Percentiles rank a stretch among this genome's conserved stretches.
phyloP scores from a whole-genome alignment of 257 asterid species.

The Plantago major region DNA sequence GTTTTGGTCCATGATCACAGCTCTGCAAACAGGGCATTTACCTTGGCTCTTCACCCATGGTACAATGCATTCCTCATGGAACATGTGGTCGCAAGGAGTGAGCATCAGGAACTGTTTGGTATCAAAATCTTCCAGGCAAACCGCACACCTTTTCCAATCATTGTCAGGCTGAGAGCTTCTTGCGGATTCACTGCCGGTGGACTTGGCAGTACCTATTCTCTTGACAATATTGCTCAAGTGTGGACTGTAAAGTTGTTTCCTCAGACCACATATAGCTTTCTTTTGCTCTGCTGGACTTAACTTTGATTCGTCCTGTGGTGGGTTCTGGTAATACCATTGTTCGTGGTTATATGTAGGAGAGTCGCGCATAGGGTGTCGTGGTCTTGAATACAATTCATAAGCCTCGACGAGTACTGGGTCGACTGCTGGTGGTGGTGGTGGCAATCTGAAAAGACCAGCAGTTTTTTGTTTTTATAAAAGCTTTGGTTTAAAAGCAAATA shows the following conservation, averaged over 20 bases:
- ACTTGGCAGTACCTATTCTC: slow-evolving; percentile 34
- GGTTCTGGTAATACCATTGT: slow-evolving; percentile 16
- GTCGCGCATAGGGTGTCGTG: not conserved
- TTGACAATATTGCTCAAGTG: slow-evolving; percentile 38
- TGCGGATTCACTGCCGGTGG: not conserved
- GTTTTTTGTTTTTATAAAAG: not conserved
- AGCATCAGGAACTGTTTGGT: slow-evolving; percentile 49
- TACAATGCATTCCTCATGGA: slow-evolving; percentile 83
- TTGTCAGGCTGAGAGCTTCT: slow-evolving; percentile 22
- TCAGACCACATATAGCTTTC: slow-evolving; percentile 43
- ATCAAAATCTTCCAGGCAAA: slow-evolving; percentile 86
- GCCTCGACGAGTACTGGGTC: slow-evolving; percentile 21
- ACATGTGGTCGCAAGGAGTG: slow-evolving; percentile 89
- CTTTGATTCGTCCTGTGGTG: slow-evolving; percentile 36
- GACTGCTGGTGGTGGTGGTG: slow-evolving; percentile 15
- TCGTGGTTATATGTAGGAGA: slow-evolving; percentile 14
- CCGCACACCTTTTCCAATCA: slow-evolving; percentile 59
- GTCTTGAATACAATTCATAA: slow-evolving; percentile 16
- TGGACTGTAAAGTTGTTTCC: slow-evolving; percentile 75
- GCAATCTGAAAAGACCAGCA: slow-evolving; percentile 36
- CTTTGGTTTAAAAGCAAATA: not conserved
- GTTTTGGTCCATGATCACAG: slow-evolving; percentile 17
- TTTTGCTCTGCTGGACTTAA: slow-evolving; percentile 52
- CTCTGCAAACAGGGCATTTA: slow-evolving; percentile 78
- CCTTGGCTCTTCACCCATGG: slow-evolving; percentile 86